Percentiles rank a stretch among this genome's conserved stretches.
Conservation (phyloP, 306 rosid species). For the Vachellia collinsii region DNA sequence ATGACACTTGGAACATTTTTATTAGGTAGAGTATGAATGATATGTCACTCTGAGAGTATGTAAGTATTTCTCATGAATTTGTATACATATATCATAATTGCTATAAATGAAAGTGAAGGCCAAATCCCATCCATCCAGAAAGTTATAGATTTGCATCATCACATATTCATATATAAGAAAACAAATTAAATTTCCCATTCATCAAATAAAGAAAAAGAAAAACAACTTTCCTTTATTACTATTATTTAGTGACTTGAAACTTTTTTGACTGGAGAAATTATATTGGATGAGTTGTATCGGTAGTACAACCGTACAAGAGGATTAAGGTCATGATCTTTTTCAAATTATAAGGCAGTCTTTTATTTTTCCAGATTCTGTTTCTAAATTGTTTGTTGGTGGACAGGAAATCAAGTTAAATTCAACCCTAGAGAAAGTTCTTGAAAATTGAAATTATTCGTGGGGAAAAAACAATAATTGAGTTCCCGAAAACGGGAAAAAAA, state of each 20-base stretch:
- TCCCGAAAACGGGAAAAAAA: neutral
- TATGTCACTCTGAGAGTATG: no score
- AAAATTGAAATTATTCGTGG: neutral
- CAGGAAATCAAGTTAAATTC: neutral
- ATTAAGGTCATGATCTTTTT: neutral
- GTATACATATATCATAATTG: neutral
- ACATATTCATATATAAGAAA: neutral
- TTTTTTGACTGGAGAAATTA: neutral
- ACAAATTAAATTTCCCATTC: neutral
- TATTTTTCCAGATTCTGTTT: neutral
- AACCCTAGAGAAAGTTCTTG: neutral
- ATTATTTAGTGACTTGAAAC: neutral
- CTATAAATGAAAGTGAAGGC: neutral
- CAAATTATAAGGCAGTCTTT: neutral
- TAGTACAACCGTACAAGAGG: neutral
- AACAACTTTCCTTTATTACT: neutral
- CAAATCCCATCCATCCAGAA: neutral
- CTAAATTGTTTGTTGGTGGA: neutral
- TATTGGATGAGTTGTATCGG: neutral
- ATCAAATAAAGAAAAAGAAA: neutral
- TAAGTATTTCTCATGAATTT: no score
- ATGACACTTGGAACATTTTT: no score
- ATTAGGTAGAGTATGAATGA: no score
- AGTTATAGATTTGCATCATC: neutral
- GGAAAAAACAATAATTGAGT: neutral